These are phyloP conservation scores for Candida piceae DNA, from an alignment of 805 yeast genomes.

Conservation along the genomic window DNA sequence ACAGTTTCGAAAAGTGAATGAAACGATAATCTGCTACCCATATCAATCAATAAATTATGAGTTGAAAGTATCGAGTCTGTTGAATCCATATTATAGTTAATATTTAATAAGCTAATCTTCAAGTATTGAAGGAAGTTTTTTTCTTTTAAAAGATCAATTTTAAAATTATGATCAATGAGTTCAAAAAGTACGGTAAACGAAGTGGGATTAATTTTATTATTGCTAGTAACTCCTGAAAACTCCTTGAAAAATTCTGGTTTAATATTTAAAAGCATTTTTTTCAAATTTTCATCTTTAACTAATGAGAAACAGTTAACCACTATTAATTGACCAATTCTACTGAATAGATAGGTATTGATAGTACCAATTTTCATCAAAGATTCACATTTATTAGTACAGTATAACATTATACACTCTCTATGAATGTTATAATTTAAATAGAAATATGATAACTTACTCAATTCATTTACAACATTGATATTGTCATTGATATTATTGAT, in stretches of 20 bases:
- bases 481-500: constrained; percentile 2
- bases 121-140: constrained; percentile 17
- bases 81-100: constrained; percentile 16
- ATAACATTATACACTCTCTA: constrained; percentile 14
- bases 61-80: constrained; percentile 17
- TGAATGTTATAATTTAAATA: constrained; percentile 12
- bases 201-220: constrained; percentile 13
- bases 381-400: constrained; percentile 11
- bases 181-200: constrained; percentile 27
- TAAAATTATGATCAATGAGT: constrained; percentile 28
- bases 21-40: constrained; percentile 32
- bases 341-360: constrained; percentile 19
- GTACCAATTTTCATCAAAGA: constrained; percentile 15
- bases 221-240: constrained; percentile 20
- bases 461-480: not conserved
- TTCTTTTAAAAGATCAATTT: constrained; percentile 21
- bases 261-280: constrained; percentile 13
- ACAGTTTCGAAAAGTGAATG: constrained; percentile 30
- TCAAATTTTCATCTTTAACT: constrained; percentile 8
- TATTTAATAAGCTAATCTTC: constrained; percentile 14
- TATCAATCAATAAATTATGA: constrained; percentile 19
- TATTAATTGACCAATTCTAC: constrained; percentile 11
- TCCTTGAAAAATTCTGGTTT: constrained; percentile 15
- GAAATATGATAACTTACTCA: constrained; percentile 3
- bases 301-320: constrained; percentile 13